Conservation (phyloP, 306 rosid genomes). For the Ceratonia siliqua region DNA sequence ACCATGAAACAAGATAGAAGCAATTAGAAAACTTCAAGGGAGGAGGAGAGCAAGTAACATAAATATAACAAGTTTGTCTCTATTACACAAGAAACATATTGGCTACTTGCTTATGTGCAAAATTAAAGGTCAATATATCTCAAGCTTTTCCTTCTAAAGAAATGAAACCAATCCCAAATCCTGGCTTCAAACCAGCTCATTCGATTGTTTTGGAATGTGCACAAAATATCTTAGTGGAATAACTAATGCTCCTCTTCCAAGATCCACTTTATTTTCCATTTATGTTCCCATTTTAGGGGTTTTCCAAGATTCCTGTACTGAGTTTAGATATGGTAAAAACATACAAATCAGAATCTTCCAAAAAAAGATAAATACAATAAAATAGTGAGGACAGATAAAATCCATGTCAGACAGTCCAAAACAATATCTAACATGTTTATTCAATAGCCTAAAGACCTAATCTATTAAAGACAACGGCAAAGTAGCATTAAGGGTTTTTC, state of each 20-base stretch:
- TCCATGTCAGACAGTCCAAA: not conserved
- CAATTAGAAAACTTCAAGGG: not conserved
- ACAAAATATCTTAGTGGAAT: not conserved
- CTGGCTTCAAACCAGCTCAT: not conserved
- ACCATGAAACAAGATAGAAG: constrained; percentile 2
- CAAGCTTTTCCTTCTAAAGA: not conserved
- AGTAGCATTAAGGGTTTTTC: not conserved
- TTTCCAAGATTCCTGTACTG: not conserved
- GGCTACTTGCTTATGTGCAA: not conserved
- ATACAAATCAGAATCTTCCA: not conserved
- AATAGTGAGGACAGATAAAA: not conserved
- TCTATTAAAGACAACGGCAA: not conserved
- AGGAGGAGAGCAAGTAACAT: not conserved
- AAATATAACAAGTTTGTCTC: not conserved
- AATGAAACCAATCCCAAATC: not conserved
- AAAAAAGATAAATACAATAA: not conserved
- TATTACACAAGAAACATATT: not conserved
- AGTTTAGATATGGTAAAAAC: not conserved
- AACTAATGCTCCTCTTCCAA: not conserved
- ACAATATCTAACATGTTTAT: not conserved
- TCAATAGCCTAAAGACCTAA: not conserved
- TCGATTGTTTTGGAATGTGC: not conserved
- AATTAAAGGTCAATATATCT: not conserved
- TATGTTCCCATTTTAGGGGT: not conserved
- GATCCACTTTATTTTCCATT: not conserved